Percentiles rank a stretch among this genome's conserved stretches.
These are phyloP conservation scores for Bretschneidera sinensis DNA, from an alignment of 345 rosid genomes.

Conservation along the genomic window DNA sequence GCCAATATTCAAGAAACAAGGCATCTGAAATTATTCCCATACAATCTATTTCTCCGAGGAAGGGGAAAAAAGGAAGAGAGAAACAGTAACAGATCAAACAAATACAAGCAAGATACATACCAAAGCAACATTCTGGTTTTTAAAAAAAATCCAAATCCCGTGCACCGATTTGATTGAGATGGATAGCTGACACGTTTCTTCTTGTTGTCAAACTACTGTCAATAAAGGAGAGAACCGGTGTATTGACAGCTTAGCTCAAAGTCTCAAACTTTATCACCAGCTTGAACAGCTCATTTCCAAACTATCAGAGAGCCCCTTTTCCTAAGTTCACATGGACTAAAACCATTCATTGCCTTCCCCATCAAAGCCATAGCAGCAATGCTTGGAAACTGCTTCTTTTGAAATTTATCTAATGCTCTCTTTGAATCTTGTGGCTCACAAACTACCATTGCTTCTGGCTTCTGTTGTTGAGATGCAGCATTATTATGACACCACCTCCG, in stretches of 20 bases:
- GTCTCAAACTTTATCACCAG: no score
- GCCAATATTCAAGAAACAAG: conserved; percentile 4
- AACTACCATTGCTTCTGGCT: conserved; percentile 18
- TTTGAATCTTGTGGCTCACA: conserved; percentile 42
- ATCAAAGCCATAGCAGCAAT: conserved; percentile 94
- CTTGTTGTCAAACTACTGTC: neutral
- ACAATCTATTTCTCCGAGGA: no score
- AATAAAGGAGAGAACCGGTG: conserved; percentile 1
- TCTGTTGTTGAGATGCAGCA: conserved; percentile 19
- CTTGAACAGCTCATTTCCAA: no score
- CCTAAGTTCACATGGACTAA: conserved; percentile 49
- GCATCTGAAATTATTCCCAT: neutral
- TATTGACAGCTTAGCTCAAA: neutral
- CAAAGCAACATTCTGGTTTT: conserved; percentile 10
- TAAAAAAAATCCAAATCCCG: conserved; percentile 10
- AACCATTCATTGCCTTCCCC: conserved; percentile 79
- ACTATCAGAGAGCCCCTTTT: conserved; percentile 45
- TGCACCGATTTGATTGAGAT: conserved; percentile 5
- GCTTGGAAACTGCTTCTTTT: conserved; percentile 74
- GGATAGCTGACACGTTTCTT: neutral
- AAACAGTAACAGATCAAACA: neutral
- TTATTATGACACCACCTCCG: conserved; percentile 59
- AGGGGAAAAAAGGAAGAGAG: no score
- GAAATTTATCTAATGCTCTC: conserved; percentile 19
- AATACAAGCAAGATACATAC: conserved; percentile 13